Evolutionary conservation across 768 basidiomycete species (phyloP), one percentile per base, ranked within the genome.

Genomic region (Exidia glandulosa): DNA sequence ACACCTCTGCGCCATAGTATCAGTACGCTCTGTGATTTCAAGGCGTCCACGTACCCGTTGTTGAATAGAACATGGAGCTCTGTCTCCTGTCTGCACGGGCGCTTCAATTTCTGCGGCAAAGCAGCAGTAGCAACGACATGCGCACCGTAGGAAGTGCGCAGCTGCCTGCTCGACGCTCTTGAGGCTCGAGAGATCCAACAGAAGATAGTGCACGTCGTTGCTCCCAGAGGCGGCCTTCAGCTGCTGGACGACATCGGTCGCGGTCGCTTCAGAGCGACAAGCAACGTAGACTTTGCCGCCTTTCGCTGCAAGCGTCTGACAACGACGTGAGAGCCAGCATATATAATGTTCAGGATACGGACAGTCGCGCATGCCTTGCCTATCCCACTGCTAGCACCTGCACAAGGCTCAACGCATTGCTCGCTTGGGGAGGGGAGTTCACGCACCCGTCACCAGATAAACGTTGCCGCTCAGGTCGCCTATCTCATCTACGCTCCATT

Each of bases 61-160:
- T 81, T 79, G 68, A 79, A 75, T 7, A 83, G 68, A 5, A 78
- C 70, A 58, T 82, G 72, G 13, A 84, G 68, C 58, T 72, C 66
- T 2, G 62, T 71, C 62, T 83, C 81, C 60, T 75, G 76, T 31
- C 76, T 80, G 56, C n/a, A 48, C 5, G 32, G 36, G 48, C 27
- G 9, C 10, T 50, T 12, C 47, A 50, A n/a, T 13, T 10, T 10
- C 23, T 50, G 10, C 9, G 12, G 48, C 13, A 23, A 12, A n/a
- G 23, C 34, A 50, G 19, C 25, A 50, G 9, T 10, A 19, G 48
- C n/a, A 50, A 9, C n/a, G 48, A 1, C 48, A 27, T 27, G 48
- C 50, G 50, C 30, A 54, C 50, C 50, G 25, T 4, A 54, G 50
- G 25, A 54, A 54, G 16, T 12, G 25, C 25, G 25, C 27, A 12